Evolutionary conservation across 2,329 filamentous ascomycete genomes (phyloP), one percentile per base, ranked within the genome.

Genomic region (Arachnopeziza araneosa): DNA sequence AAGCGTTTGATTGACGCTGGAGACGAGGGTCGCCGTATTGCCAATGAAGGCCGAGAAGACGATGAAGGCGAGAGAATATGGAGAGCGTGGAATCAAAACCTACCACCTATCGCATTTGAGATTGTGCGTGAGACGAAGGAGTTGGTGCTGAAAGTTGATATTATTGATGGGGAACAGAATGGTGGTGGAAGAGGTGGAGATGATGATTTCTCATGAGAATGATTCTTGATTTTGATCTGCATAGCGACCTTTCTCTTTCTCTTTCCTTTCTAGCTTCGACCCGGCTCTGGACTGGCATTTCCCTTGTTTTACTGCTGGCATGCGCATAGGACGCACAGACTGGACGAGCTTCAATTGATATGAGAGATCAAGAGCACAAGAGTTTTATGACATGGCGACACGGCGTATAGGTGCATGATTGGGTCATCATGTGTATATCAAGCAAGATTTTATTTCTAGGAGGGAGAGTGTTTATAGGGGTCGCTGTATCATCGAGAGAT

Each of bases 71-170:
- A 83, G 51, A 77, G 79, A 62, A 75, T 77, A 53, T 86, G 83
- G 83, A 79, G 79, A 63, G 79, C 80, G 69, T 87, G 88, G 78
- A 87, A 83, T 58, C 86, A 88, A 72, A 86, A 84, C 26, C 76
- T 96, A 55, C 90, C 90, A 12, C 90, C 90, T 1, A 86, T 95
- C 66, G 90, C 90, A n/a, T 96, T 96, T 74, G 89, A 91, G 74
- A 88, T 93, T 71, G 91, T 89, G 7, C 82, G 89, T 61, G 89
- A 92, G 74, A 89, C 88, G 56, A 95, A 93, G 78, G 90, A 90
- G 71, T 76, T 91, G 61, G 82, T 85, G 12, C 73, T 79, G 24
- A 73, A 77, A 36, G 73, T 81, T 32, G 79, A 82, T 62, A 58
- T 67, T 19, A 67, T 72, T 56, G 68, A 71, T 54, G 67, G 63